Conservation (phyloP, 164 flowering plant species). For the Magnolia changhungtana region DNA sequence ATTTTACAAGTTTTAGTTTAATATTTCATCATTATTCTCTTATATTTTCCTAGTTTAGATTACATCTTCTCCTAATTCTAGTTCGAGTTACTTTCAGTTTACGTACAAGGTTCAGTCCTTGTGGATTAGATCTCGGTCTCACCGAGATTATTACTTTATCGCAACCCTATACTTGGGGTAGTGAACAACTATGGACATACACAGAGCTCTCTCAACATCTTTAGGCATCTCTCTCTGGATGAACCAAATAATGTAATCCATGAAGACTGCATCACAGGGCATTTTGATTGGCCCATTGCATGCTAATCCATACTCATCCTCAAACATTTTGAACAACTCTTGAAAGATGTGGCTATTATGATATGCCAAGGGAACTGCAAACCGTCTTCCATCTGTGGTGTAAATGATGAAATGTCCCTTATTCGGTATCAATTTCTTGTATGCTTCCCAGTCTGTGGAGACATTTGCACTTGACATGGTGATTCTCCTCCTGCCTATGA, state of each 20-base stretch:
- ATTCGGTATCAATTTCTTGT: neutral
- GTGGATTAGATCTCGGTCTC: too few species aligned
- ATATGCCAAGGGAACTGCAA: slow-evolving; percentile 22
- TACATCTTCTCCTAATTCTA: too few species aligned
- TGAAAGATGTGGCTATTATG: slow-evolving; percentile 18
- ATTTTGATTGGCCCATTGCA: slow-evolving; percentile 23
- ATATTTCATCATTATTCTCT: too few species aligned
- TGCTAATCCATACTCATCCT: slow-evolving; percentile 23
- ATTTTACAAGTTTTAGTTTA: too few species aligned
- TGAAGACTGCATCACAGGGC: slow-evolving; percentile 20
- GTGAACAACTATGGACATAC: neutral
- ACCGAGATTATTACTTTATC: too few species aligned
- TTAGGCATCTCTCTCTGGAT: neutral
- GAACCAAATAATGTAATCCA: slow-evolving; percentile 19
- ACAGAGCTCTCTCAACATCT: slow-evolving; percentile 1
- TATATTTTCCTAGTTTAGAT: too few species aligned
- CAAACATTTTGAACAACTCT: slow-evolving; percentile 30
- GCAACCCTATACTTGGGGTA: too few species aligned
- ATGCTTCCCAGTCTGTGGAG: too few species aligned
- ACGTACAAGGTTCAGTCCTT: too few species aligned
- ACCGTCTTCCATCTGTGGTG: slow-evolving; percentile 11
- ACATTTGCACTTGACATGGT: neutral
- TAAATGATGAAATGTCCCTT: slow-evolving; percentile 20
- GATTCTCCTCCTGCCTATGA: slow-evolving; percentile 2
- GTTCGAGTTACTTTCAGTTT: too few species aligned